These are phyloP conservation scores for Cutaneotrichosporon sp. DNA, from an alignment of 1,284 basidiomycete species.

Conservation along the genomic window DNA sequence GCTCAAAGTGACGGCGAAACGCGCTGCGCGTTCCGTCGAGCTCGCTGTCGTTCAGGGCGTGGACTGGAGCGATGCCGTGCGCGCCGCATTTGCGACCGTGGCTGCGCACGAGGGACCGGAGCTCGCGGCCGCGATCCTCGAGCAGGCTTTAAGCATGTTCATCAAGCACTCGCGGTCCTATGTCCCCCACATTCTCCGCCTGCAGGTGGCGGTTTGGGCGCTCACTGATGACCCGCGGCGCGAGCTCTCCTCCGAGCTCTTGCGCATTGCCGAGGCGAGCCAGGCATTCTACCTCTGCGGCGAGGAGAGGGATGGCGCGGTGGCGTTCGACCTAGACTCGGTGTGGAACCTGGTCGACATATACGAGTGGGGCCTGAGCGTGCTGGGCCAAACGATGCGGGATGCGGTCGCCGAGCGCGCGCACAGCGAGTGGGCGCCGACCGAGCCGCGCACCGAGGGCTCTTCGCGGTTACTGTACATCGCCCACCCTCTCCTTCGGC, in stretches of 20 bases:
- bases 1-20: conserved; percentile 20
- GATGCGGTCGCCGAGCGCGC: conserved; percentile 32
- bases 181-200: conserved; percentile 29
- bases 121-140: conserved; percentile 21
- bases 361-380: conserved; percentile 37
- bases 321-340: conserved; percentile 40
- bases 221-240: conserved; percentile 29
- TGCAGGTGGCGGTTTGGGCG: conserved; percentile 40
- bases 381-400: conserved; percentile 32
- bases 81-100: conserved; percentile 31
- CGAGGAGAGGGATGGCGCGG: conserved; percentile 24
- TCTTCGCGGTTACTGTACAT: conserved; percentile 32
- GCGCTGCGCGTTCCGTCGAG: conserved; percentile 29
- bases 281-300: conserved; percentile 35
- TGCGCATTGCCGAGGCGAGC: conserved; percentile 37
- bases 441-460: conserved; percentile 20
- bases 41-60: conserved; percentile 36
- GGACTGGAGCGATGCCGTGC: conserved; percentile 41
- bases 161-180: conserved; percentile 24
- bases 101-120: conserved; percentile 22
- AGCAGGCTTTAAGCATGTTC: conserved; percentile 21
- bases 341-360: conserved; percentile 41
- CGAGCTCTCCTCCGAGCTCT: conserved; percentile 32
- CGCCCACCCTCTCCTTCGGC: conserved; percentile 32
- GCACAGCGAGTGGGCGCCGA: conserved; percentile 30